A percentile compares a stretch with the other conserved stretches of the same genome.
phyloP scores from a whole-genome alignment of 129 eudicot species.

The Dittrichia graveolens region DNA sequence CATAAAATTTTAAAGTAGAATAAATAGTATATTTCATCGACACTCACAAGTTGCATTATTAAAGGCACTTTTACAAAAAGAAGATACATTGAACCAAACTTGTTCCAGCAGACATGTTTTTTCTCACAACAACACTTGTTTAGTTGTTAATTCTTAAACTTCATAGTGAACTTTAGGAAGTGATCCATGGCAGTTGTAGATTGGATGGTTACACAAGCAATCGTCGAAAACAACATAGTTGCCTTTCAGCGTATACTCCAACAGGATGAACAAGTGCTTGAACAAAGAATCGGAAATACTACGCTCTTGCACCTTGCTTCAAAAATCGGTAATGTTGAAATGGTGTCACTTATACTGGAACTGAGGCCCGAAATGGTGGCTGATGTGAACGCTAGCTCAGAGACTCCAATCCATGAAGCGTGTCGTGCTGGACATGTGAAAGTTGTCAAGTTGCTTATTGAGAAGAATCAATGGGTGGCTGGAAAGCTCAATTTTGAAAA shows the following conservation, averaged over 20 bases:
- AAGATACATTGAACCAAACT: background rate
- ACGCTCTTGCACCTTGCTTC: conserved; percentile 32
- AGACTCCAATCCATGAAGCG: conserved; percentile 33
- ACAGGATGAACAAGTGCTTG: conserved; percentile 26
- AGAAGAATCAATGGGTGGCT: conserved; percentile 32
- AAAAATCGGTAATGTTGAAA: conserved; percentile 15
- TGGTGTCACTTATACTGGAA: conserved; percentile 23
- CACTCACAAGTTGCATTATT: too few relatives aligned
- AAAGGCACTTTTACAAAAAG: too few relatives aligned
- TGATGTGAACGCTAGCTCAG: conserved; percentile 13
- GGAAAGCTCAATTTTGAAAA: conserved; percentile 16
- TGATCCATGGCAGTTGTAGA: conserved; percentile 22
- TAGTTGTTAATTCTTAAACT: conserved; percentile 1
- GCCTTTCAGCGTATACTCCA: conserved; percentile 13
- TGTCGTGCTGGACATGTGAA: conserved; percentile 22
- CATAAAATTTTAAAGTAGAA: too few relatives aligned
- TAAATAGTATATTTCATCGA: too few relatives aligned
- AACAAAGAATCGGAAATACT: conserved; percentile 23
- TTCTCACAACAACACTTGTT: background rate
- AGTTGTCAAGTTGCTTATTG: conserved; percentile 21
- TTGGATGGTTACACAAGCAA: conserved; percentile 18
- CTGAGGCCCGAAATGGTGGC: conserved; percentile 29
- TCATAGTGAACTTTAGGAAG: background rate
- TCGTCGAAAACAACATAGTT: conserved; percentile 6
- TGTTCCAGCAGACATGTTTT: background rate